A percentile compares a stretch with the other conserved stretches of the same genome.
phyloP scores from a whole-genome alignment of 331 rosid genomes.

The Malus hybrid region DNA sequence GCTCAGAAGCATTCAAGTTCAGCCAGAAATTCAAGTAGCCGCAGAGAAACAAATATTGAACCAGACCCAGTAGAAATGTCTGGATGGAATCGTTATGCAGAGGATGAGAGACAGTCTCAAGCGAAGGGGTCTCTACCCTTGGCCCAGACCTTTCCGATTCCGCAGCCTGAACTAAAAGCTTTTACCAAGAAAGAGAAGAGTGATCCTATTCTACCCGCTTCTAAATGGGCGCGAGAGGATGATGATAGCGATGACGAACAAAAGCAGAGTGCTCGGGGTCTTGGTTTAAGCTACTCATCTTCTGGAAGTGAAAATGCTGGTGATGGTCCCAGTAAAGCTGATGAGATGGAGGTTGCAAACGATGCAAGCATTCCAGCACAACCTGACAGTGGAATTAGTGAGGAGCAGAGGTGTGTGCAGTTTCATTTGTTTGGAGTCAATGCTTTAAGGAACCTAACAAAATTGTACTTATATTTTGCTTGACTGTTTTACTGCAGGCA shows the following conservation, averaged over 20 bases:
- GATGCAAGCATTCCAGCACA: conserved; percentile 51
- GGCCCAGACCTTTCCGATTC: conserved; percentile 48
- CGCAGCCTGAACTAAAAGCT: conserved; percentile 71
- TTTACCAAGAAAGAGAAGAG: conserved; percentile 64
- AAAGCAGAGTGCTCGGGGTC: conserved; percentile 50
- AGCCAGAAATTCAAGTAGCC: conserved; percentile 53
- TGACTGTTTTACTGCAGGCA: conserved; percentile 38
- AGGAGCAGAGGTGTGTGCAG: conserved; percentile 69
- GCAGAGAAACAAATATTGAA: conserved; percentile 52
- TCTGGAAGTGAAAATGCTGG: conserved; percentile 94
- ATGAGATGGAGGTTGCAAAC: conserved; percentile 67
- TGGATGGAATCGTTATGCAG: conserved; percentile 63
- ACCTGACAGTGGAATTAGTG: conserved; percentile 75
- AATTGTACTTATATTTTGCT: neutral
- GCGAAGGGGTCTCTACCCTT: conserved; percentile 50
- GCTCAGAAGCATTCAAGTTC: conserved; percentile 56
- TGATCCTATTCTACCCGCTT: conserved; percentile 79
- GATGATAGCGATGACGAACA: conserved; percentile 92
- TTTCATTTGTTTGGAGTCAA: neutral
- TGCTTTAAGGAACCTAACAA: neutral
- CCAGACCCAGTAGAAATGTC: conserved; percentile 59
- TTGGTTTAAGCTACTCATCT: conserved; percentile 84
- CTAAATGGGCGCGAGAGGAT: conserved; percentile 98
- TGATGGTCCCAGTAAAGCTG: conserved; percentile 52
- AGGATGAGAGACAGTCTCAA: conserved; percentile 42